Conservation (phyloP, 106 monocot species). For the Posidonia australis region DNA sequence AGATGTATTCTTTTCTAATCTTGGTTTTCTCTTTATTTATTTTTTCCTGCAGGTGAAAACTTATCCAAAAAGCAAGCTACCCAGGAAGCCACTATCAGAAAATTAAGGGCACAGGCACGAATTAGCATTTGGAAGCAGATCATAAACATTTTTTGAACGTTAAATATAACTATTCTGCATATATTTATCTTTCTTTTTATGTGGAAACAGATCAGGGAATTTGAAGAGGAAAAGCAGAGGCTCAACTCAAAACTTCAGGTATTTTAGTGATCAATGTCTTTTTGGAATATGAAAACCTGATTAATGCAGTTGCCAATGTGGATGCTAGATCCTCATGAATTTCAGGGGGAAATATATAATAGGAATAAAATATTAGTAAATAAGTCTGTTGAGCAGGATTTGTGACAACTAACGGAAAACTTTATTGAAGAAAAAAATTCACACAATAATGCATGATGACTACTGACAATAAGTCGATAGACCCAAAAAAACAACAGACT, state of each 20-base stretch:
- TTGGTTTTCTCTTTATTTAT: not conserved
- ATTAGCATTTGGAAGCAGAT: not conserved
- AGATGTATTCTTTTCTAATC: not conserved
- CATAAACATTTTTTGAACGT: not conserved
- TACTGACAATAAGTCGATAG: no score
- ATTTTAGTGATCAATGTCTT: no score
- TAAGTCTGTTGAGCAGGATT: no score
- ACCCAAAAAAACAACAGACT: no score
- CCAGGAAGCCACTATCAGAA: constrained; percentile 89
- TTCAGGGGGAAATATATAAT: no score
- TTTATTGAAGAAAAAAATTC: no score
- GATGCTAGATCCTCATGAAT: no score
- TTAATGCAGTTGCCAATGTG: no score
- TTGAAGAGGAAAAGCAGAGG: constrained; percentile 95
- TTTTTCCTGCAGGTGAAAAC: constrained; percentile 62
- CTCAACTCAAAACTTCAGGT: constrained; percentile 97
- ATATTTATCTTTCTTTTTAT: constrained; percentile 4
- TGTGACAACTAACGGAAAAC: no score
- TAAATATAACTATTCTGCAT: not conserved
- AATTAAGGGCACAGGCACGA: constrained; percentile 93
- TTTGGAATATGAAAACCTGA: not conserved
- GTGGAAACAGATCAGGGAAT: constrained; percentile 66
- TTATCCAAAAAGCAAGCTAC: constrained; percentile 98
- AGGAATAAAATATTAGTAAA: no score
- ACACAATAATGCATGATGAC: no score